phyloP scores from a whole-genome alignment of 2,329 filamentous ascomycete genomes.

The Colletotrichum navitas region DNA sequence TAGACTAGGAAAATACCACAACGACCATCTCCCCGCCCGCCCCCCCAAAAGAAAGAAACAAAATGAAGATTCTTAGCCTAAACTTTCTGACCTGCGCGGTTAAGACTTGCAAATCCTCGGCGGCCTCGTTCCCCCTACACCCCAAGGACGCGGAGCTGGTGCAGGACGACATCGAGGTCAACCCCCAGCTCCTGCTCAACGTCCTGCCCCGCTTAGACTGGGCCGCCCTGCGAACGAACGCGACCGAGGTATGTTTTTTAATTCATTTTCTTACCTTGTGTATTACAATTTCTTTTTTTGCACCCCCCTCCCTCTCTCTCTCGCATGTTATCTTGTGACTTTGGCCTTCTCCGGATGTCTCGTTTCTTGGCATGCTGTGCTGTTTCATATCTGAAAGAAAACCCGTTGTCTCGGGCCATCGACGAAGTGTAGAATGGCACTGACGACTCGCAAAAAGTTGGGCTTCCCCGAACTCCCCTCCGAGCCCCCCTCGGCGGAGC shows the following conservation, averaged over 20 bases:
- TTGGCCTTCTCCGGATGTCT: neutral
- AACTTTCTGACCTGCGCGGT: conserved; percentile 98
- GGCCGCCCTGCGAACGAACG: conserved; percentile 80
- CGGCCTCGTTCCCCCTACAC: conserved; percentile 88
- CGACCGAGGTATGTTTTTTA: conserved; percentile 75
- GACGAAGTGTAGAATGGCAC: neutral
- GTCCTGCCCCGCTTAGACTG: conserved; percentile 91
- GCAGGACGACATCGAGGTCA: conserved; percentile 84
- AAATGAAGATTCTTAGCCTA: conserved; percentile 94
- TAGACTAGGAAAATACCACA: conserved; percentile 14
- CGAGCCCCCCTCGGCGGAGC: conserved; percentile 71
- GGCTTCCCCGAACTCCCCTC: conserved; percentile 81
- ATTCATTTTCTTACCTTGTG: neutral
- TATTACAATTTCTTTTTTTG: neutral
- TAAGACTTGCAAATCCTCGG: conserved; percentile 89
- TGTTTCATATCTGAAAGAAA: neutral
- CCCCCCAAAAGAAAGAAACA: neutral
- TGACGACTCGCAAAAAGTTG: conserved; percentile 64
- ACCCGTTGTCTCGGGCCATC: neutral
- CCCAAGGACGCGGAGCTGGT: conserved; percentile 93
- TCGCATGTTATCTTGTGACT: neutral
- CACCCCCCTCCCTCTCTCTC: neutral
- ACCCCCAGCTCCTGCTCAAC: conserved; percentile 84
- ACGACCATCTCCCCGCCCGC: neutral
- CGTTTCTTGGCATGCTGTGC: no score